These are phyloP conservation scores for Euphrasia arctica DNA, from an alignment of 305 asterid species.

Conservation along the genomic window DNA sequence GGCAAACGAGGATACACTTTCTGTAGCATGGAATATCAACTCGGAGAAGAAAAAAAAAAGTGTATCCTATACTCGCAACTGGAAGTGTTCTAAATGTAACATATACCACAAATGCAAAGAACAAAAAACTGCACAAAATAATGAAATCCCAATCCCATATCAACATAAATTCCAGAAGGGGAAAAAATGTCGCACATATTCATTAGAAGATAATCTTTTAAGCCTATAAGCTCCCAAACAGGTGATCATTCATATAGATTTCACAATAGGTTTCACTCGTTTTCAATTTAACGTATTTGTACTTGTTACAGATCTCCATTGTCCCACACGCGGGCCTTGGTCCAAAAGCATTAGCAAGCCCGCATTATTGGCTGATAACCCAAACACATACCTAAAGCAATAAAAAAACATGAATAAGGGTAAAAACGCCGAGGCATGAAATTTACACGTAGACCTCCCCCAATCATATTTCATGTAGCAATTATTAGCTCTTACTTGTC, in stretches of 20 bases:
- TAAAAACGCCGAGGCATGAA: neutral
- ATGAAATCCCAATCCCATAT: slow-evolving; percentile 29
- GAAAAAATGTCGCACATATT: slow-evolving; percentile 23
- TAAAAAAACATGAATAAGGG: neutral
- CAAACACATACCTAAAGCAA: slow-evolving; percentile 69
- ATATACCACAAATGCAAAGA: slow-evolving; percentile 33
- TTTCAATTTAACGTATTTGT: slow-evolving; percentile 34
- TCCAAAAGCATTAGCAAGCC: slow-evolving; percentile 82
- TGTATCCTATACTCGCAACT: slow-evolving; percentile 31
- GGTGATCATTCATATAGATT: slow-evolving; percentile 31
- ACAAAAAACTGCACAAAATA: slow-evolving; percentile 35
- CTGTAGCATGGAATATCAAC: slow-evolving; percentile 28
- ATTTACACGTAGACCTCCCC: slow-evolving; percentile 2
- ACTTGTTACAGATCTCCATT: slow-evolving; percentile 52
- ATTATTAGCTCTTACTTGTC: too few relatives aligned
- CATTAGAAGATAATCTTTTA: slow-evolving; percentile 24
- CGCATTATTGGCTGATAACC: slow-evolving; percentile 53
- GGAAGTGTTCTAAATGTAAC: slow-evolving; percentile 33
- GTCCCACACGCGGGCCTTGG: slow-evolving; percentile 60
- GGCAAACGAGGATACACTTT: slow-evolving; percentile 26
- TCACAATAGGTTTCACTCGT: slow-evolving; percentile 19
- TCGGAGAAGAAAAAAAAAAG: slow-evolving; percentile 14
- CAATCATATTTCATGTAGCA: neutral
- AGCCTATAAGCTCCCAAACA: slow-evolving; percentile 28
- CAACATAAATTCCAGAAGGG: slow-evolving; percentile 31